Evolutionary conservation across 139 green algal genomes (phyloP).

Genomic region (Nannochloris sp.): DNA sequence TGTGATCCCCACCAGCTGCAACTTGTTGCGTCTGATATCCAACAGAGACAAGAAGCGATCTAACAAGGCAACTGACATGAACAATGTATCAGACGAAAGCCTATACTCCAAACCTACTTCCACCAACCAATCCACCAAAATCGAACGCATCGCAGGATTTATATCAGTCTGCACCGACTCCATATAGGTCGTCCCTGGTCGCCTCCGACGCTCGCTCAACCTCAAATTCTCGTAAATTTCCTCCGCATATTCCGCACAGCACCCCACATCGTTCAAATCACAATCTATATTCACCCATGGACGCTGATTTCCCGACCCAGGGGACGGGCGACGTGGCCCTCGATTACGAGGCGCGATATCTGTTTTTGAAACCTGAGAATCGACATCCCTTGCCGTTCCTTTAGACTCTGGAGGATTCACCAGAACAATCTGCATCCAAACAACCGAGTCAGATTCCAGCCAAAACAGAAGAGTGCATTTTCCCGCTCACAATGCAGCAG

Average conservation of each 20-base stretch:
- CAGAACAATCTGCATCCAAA: no score
- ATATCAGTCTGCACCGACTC: constrained; percentile 76
- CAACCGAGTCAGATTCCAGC: no score
- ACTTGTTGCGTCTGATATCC: constrained; percentile 32
- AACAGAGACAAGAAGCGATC: constrained; percentile 76
- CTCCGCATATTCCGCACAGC: constrained; percentile 62
- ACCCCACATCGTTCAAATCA: constrained; percentile 49
- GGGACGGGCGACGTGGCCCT: no score
- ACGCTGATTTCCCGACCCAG: no score
- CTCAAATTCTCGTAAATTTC: constrained; percentile 67
- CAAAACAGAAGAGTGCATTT: no score
- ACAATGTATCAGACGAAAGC: constrained; percentile 86
- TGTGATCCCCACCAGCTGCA: constrained; percentile 82
- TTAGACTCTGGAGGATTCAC: no score
- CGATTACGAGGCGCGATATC: no score
- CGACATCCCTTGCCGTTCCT: no score
- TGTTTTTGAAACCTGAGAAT: no score
- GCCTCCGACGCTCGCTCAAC: constrained; percentile 27
- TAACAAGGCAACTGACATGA: constrained; percentile 77
- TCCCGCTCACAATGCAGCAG: no score
- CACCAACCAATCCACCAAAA: constrained; percentile 96
- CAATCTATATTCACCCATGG: constrained; percentile 56
- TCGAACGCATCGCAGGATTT: constrained; percentile 81
- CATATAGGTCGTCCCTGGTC: constrained; percentile 62
- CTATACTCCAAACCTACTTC: constrained; percentile 91